Percentiles rank a stretch among this genome's conserved stretches.
phyloP scores from a whole-genome alignment of 23 red algal species.

The Gracilaria domingensis region DNA sequence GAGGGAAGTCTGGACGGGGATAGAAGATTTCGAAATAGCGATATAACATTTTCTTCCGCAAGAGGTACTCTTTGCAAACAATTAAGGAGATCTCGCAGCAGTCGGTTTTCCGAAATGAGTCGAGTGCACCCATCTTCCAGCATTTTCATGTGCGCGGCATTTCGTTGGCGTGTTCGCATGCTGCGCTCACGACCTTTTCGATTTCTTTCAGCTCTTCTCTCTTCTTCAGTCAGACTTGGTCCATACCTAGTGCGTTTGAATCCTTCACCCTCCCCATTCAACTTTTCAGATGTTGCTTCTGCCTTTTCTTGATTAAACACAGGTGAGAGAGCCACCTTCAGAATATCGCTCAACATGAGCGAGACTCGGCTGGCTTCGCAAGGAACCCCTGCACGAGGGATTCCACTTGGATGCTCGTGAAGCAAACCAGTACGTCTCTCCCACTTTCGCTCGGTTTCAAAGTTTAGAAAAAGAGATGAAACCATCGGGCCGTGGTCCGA shows the following conservation, averaged over 20 bases:
- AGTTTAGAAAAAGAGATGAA: background rate
- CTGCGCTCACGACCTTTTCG: conserved; percentile 61
- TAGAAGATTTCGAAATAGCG: conserved; percentile 11
- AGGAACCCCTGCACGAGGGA: background rate
- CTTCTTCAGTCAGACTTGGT: conserved; percentile 20
- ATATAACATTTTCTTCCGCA: background rate
- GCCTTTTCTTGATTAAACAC: background rate
- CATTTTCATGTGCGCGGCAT: conserved; percentile 35
- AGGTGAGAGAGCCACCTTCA: conserved; percentile 17
- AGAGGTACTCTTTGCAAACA: background rate
- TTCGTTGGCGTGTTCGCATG: conserved; percentile 57
- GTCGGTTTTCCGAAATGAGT: conserved; percentile 45
- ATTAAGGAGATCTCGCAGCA: conserved; percentile 30
- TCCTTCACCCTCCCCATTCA: background rate
- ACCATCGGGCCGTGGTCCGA: background rate
- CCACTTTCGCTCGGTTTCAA: background rate
- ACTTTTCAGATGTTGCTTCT: background rate
- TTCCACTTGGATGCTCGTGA: background rate
- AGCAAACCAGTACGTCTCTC: background rate
- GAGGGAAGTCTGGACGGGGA: conserved; percentile 1
- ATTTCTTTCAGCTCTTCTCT: conserved; percentile 38
- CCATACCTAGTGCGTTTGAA: background rate
- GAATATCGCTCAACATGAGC: background rate
- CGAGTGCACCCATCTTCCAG: conserved; percentile 20
- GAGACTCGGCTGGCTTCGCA: background rate